Percentiles rank a stretch among this genome's conserved stretches.
phyloP scores from a whole-genome alignment of 805 yeast genomes.

The Lipomyces chichibuensis region DNA sequence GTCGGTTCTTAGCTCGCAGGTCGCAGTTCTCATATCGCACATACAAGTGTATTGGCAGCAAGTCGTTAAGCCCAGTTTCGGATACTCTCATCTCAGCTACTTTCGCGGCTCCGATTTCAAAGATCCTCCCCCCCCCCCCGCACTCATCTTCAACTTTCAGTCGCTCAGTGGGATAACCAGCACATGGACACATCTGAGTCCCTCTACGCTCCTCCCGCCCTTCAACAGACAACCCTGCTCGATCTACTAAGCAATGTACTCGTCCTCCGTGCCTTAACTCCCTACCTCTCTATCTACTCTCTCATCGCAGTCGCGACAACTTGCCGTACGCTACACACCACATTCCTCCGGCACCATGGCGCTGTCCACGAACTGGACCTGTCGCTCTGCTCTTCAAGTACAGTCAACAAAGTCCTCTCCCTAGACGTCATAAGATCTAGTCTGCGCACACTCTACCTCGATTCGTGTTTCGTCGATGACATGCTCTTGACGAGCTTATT shows the following conservation, averaged over 20 bases:
- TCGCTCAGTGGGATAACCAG: no score
- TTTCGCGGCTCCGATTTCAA: no score
- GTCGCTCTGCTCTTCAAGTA: conserved; percentile 14
- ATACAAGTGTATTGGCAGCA: no score
- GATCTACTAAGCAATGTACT: conserved; percentile 22
- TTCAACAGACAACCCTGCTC: conserved; percentile 1
- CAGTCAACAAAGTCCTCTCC: conserved; percentile 48
- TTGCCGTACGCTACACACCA: conserved; percentile 10
- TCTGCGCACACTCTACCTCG: conserved; percentile 54
- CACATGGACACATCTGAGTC: neutral
- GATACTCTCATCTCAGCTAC: no score
- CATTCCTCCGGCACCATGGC: conserved; percentile 18
- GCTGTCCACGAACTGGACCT: conserved; percentile 31
- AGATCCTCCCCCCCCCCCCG: no score
- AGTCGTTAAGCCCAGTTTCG: no score
- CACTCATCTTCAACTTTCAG: no score
- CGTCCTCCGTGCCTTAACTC: conserved; percentile 29
- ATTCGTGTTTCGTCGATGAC: conserved; percentile 31
- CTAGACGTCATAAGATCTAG: conserved; percentile 58
- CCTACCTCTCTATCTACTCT: conserved; percentile 20
- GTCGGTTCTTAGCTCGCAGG: no score
- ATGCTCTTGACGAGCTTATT: conserved; percentile 24
- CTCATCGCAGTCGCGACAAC: conserved; percentile 20
- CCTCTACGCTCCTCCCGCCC: neutral
- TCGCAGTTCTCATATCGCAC: no score